Base-by-base conservation (phyloP, 1,139 yeast species). In the Candida sp. region DNA sequence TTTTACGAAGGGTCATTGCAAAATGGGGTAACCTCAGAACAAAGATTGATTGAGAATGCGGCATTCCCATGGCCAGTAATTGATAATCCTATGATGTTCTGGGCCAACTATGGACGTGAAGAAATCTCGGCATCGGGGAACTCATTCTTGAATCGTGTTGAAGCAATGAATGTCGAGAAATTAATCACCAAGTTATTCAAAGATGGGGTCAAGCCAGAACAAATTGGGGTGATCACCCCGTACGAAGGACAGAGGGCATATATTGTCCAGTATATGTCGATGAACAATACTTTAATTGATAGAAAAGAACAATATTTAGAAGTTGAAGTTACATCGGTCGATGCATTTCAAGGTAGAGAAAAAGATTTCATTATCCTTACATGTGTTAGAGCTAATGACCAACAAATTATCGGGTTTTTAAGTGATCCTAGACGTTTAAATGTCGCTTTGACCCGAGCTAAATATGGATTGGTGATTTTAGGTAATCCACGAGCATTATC, bases 301-400 rank as follows among this genome's bases (percentile, higher is more conserved):
- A 58, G 53, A 39, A 81, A 80, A 53, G 84, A 83, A 2, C 66
- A 81, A 39, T 89, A 89, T 60, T 64, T 75, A 43, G 82, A 79
- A 41, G 87, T 91, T 39, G 98, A 91, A 65, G 91, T 91, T 25
- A 89, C 95, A 12, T 85, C 95, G 38, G 97, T 91, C 33, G 97
- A 91, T 67, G 96, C 97, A 1, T 91, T 91, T 75, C 97, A 91
- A 67, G 98, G 98, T 39, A 80, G 97, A 51, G 98, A 91, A 63
- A 91, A 91, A 64, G 96, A 91, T 59, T 89, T 81, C 56, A 88
- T 91, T 48, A 87, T 91, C 43, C 65, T 91, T 45, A 85, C 96
- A 27, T 90, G 97, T 73, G 97, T 90, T 38, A 79, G 98, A 59
- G 93, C 96, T 35, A 90, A 90, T 59, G 95, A 88, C 45, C 79